Percentiles rank a stretch among this genome's conserved stretches.
Conservation (phyloP, 2,329 filamentous ascomycete species). For the Penicillium digitatum region DNA sequence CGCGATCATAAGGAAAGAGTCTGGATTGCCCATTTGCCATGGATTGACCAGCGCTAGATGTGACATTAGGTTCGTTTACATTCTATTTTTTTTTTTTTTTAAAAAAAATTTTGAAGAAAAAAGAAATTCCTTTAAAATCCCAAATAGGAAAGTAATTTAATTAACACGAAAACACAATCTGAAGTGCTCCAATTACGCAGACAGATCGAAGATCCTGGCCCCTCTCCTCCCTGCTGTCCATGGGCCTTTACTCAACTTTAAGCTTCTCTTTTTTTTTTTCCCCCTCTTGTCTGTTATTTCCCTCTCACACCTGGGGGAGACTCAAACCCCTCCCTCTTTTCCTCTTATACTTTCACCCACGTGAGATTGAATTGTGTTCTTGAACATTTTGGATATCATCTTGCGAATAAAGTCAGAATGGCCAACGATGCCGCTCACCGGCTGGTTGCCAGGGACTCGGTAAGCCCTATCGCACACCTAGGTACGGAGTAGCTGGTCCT, state of each 20-base stretch:
- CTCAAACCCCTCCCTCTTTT: background rate
- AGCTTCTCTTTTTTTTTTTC: conserved; percentile 9
- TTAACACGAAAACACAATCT: background rate
- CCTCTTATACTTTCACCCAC: background rate
- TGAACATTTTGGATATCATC: background rate
- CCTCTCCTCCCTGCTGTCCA: conserved; percentile 10
- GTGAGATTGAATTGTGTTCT: background rate
- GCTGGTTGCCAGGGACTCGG: conserved; percentile 14
- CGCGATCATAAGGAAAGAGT: conserved; percentile 6
- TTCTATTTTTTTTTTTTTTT: no score
- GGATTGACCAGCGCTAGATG: background rate
- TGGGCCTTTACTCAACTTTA: conserved; percentile 10
- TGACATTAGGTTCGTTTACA: background rate
- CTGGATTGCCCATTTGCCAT: conserved; percentile 15
- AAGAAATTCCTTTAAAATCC: background rate
- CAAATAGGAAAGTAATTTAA: background rate
- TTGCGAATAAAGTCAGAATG: conserved; percentile 11
- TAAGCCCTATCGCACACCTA: background rate
- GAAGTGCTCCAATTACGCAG: conserved; percentile 17
- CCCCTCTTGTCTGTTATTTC: background rate
- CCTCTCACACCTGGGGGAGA: background rate
- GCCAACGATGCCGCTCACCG: conserved; percentile 15
- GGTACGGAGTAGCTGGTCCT: background rate
- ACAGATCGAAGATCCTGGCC: conserved; percentile 17
- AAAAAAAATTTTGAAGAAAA: no score